These are phyloP conservation scores for Andrographis paniculata DNA, from an alignment of 305 asterid species.

Conservation along the genomic window DNA sequence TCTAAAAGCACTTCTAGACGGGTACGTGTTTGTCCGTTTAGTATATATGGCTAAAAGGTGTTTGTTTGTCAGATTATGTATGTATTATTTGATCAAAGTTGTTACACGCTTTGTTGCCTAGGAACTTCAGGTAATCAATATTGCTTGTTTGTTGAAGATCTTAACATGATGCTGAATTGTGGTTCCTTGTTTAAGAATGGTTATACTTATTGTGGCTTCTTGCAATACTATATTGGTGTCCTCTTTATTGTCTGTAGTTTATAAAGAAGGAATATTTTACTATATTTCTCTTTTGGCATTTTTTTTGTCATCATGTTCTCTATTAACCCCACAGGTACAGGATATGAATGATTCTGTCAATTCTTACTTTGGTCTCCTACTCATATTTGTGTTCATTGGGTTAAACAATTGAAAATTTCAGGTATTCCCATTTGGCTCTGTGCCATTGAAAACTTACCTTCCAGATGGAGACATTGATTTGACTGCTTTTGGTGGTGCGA, in stretches of 20 bases:
- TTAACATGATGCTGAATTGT: not conserved
- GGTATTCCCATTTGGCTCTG: conserved; percentile 92
- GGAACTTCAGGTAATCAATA: no score
- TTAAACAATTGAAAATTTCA: conserved; percentile 26
- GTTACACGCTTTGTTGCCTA: not conserved
- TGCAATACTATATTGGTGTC: not conserved
- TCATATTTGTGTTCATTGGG: not conserved
- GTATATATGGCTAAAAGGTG: no score
- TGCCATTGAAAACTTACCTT: conserved; percentile 86
- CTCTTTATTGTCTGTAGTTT: not conserved
- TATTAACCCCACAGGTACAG: not conserved
- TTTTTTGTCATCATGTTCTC: not conserved
- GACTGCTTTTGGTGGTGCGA: conserved; percentile 58
- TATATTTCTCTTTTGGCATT: not conserved
- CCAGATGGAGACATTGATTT: conserved; percentile 98
- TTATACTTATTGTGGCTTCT: no score
- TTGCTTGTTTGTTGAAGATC: no score
- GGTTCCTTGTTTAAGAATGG: not conserved
- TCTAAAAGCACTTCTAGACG: no score
- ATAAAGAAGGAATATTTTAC: not conserved
- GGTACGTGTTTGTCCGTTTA: no score
- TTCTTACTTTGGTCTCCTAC: no score
- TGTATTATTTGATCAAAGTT: no score
- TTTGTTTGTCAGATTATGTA: conserved; percentile 2
- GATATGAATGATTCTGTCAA: no score